A percentile compares a stretch with the other conserved stretches of the same genome.
Evolutionary conservation across 2,329 filamentous ascomycete species (phyloP).

Genomic region (Fusarium liriodendri): DNA sequence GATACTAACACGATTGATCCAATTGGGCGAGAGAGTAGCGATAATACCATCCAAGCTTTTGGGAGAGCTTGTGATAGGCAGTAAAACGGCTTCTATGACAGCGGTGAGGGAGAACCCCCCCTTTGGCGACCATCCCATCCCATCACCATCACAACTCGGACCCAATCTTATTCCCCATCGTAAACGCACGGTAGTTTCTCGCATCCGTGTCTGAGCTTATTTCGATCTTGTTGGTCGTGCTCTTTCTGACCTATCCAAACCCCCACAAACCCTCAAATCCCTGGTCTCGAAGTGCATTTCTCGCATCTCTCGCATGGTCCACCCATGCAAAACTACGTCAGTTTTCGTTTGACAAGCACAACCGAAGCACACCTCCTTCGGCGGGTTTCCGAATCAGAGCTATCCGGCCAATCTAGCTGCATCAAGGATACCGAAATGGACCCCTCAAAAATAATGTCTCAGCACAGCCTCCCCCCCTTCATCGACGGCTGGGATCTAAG

Average conservation of each 20-base stretch:
- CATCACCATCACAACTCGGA: background rate
- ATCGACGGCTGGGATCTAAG: background rate
- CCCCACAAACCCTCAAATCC: background rate
- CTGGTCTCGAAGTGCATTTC: background rate
- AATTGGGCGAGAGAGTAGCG: background rate
- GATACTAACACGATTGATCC: background rate
- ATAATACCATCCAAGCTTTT: background rate
- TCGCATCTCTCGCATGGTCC: background rate
- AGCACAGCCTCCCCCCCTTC: conserved; percentile 8
- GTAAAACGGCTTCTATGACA: background rate
- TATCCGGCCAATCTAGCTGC: conserved; percentile 16
- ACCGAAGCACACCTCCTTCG: background rate
- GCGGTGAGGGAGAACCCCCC: background rate
- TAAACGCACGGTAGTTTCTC: background rate
- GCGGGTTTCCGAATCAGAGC: conserved; percentile 3
- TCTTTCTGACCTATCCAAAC: background rate
- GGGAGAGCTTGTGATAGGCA: background rate
- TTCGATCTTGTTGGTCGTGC: background rate
- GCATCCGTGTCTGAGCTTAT: background rate
- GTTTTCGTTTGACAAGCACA: background rate
- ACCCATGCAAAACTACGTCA: background rate
- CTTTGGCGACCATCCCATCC: background rate
- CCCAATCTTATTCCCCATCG: background rate
- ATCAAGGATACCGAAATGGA: conserved; percentile 16
- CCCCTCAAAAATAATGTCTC: background rate